Evolutionary conservation across 78 protist species (phyloP).

Genomic region (Dictyostelium brefeldianum): DNA sequence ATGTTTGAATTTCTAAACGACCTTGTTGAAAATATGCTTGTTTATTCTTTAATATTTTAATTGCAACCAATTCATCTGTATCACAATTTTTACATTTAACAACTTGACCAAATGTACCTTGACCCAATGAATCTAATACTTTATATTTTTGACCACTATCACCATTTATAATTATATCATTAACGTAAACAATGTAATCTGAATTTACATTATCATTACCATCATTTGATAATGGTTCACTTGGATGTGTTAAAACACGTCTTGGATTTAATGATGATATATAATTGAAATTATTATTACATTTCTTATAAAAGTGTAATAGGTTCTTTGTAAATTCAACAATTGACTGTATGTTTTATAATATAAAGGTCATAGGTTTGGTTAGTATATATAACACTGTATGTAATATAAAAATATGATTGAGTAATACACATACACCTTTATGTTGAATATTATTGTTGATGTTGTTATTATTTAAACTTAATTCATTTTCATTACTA

Average conservation of each 20-base stretch:
- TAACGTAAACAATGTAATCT: conserved; percentile 79
- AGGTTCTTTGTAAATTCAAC: conserved; percentile 32
- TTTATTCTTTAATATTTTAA: conserved; percentile 95
- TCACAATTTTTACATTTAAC: conserved; percentile 70
- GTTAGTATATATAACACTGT: not conserved
- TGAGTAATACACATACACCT: conserved; percentile 13
- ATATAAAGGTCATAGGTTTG: not conserved
- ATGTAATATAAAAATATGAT: not conserved
- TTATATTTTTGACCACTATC: conserved; percentile 74
- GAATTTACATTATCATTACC: conserved; percentile 78
- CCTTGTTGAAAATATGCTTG: conserved; percentile 92
- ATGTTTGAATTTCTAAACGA: conserved; percentile 85
- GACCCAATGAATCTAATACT: conserved; percentile 89
- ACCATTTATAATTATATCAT: conserved; percentile 57
- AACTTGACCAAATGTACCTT: conserved; percentile 96
- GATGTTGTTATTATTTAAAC: not conserved
- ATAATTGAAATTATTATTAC: conserved; percentile 65
- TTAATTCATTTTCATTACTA: conserved; percentile 1
- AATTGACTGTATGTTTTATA: conserved; percentile 18
- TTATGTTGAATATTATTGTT: conserved; percentile 1
- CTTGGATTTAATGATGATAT: conserved; percentile 60
- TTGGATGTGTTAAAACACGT: conserved; percentile 73
- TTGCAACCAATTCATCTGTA: conserved; percentile 90
- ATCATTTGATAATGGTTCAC: conserved; percentile 68
- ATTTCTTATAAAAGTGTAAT: conserved; percentile 55